phyloP scores from a whole-genome alignment of 345 rosid species.

The Salix dunnii region DNA sequence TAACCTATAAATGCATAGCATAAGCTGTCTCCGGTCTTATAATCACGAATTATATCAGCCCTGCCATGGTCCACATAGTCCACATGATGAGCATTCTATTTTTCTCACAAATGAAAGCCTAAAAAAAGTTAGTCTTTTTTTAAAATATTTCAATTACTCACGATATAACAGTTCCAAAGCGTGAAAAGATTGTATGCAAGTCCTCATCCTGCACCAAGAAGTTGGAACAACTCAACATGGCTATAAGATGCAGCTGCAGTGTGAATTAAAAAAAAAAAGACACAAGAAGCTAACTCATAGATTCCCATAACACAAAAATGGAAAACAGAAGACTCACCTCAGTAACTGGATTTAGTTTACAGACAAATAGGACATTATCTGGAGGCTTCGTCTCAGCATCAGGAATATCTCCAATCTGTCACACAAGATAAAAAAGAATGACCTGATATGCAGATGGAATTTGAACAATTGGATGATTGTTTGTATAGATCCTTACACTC shows the following conservation, averaged over 20 bases:
- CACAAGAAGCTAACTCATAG: neutral
- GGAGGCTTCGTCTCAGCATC: conserved; percentile 92
- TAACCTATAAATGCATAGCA: conserved; percentile 93
- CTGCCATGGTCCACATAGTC: conserved; percentile 38
- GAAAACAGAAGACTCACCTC: conserved; percentile 57
- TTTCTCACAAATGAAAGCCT: neutral
- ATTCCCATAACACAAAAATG: neutral
- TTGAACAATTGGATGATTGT: conserved; percentile 8
- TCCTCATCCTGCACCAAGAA: conserved; percentile 80
- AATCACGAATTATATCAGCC: conserved; percentile 91
- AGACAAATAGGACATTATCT: conserved; percentile 89
- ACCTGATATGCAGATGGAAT: conserved; percentile 1
- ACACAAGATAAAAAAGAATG: conserved; percentile 9
- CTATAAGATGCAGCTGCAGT: conserved; percentile 5
- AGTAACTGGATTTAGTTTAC: conserved; percentile 96
- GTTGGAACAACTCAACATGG: conserved; percentile 4
- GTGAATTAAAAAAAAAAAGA: neutral
- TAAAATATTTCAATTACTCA: conserved; percentile 32
- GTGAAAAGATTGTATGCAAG: conserved; percentile 88
- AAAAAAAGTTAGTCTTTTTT: neutral
- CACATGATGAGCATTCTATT: conserved; percentile 11
- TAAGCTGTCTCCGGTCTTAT: conserved; percentile 93
- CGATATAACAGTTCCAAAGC: conserved; percentile 85
- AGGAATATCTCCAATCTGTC: conserved; percentile 68
- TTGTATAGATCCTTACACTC: conserved; percentile 51